Conservation (phyloP, 2,329 filamentous ascomycete genomes). For the Cladosporium colombiae region DNA sequence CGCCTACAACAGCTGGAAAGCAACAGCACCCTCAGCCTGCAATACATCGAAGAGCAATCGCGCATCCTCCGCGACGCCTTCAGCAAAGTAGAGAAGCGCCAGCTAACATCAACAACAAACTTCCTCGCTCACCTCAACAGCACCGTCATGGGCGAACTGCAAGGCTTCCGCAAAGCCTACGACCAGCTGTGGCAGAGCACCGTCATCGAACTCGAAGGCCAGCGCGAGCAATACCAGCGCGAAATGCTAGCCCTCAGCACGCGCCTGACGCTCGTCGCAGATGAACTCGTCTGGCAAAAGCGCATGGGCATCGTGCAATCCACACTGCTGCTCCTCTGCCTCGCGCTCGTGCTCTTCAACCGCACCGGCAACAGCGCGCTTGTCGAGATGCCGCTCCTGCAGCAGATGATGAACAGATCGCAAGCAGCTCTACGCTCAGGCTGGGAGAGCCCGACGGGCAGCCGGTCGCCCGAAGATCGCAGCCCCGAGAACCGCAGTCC, state of each 20-base stretch:
- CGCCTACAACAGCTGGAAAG: slow-evolving; percentile 86
- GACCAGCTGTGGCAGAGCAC: slow-evolving; percentile 97
- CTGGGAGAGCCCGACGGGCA: slow-evolving; percentile 40
- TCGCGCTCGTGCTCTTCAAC: slow-evolving; percentile 81
- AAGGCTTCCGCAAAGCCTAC: slow-evolving; percentile 78
- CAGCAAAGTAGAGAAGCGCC: slow-evolving; percentile 80
- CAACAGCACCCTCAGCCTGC: slow-evolving; percentile 87
- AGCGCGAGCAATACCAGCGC: slow-evolving; percentile 78
- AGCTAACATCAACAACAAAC: slow-evolving; percentile 76
- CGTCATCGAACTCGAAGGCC: slow-evolving; percentile 84
- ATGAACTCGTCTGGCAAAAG: slow-evolving; percentile 82
- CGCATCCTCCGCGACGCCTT: slow-evolving; percentile 86
- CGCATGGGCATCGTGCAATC: slow-evolving; percentile 92
- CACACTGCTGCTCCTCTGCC: slow-evolving; percentile 79
- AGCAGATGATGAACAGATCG: slow-evolving; percentile 44
- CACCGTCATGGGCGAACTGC: slow-evolving; percentile 80
- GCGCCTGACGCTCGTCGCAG: slow-evolving; percentile 84
- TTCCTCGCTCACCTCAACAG: slow-evolving; percentile 85
- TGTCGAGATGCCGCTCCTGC: slow-evolving; percentile 47
- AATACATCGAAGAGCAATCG: slow-evolving; percentile 97
- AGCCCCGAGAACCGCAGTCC: slow-evolving; percentile 29
- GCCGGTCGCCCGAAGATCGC: slow-evolving; percentile 31
- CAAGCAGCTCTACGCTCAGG: slow-evolving; percentile 35
- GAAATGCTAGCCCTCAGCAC: slow-evolving; percentile 81
- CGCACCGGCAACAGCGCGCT: slow-evolving; percentile 35